These are phyloP conservation scores for Apiotrichum akiyoshidainum DNA, from an alignment of 1,284 basidiomycete genomes.

Conservation along the genomic window DNA sequence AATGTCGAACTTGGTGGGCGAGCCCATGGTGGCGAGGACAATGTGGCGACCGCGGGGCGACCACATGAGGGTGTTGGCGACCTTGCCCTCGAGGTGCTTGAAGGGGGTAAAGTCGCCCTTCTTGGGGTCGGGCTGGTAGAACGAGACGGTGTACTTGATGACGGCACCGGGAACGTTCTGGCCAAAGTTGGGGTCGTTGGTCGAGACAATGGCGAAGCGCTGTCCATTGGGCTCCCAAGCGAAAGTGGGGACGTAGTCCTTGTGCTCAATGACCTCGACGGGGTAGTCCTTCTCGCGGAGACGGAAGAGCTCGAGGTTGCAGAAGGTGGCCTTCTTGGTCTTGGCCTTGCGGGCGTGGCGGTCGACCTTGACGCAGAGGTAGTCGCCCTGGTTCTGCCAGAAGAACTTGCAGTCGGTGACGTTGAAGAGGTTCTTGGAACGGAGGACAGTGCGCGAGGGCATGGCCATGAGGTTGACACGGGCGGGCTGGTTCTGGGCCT, in stretches of 20 bases:
- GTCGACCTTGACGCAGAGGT: constrained; percentile 98
- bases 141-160: constrained; percentile 93
- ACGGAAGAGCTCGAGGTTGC: constrained; percentile 97
- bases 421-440: constrained; percentile 98
- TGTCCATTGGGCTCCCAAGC: constrained; percentile 98
- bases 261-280: constrained; percentile 95
- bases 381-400: constrained; percentile 99
- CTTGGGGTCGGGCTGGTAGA: constrained; percentile 94
- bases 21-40: constrained; percentile 92
- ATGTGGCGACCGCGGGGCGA: constrained; percentile 95
- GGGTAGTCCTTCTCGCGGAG: constrained; percentile 97
- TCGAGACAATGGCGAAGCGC: constrained; percentile 93
- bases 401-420: constrained; percentile 98
- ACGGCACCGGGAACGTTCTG: constrained; percentile 84
- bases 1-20: constrained; percentile 90
- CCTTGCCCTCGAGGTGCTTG: constrained; percentile 76
- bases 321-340: constrained; percentile 98
- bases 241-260: constrained; percentile 95
- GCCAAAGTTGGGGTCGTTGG: constrained; percentile 87
- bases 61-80: constrained; percentile 95
- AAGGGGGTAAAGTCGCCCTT: constrained; percentile 95
- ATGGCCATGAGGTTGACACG: constrained; percentile 89
- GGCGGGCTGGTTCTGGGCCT: constrained; percentile 93
- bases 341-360: constrained; percentile 78
- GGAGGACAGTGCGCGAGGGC: constrained; percentile 77